phyloP scores from a whole-genome alignment of 192 early-diverging fungal genomes.

The Lunasporangiospora selenospora region DNA sequence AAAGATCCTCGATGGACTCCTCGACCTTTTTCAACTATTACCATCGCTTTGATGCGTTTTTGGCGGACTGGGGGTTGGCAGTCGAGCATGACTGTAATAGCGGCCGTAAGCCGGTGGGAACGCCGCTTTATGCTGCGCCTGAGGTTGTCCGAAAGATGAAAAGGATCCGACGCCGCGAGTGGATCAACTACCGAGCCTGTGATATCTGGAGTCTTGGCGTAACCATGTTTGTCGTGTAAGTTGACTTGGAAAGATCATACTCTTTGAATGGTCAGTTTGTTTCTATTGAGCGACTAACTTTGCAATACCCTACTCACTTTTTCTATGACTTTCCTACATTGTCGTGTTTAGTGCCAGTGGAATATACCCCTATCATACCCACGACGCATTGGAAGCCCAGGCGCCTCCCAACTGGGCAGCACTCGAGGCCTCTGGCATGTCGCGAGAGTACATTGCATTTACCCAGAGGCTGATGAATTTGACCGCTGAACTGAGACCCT shows the following conservation, averaged over 20 bases:
- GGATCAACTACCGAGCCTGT: conserved; percentile 48
- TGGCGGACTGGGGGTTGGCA: conserved; percentile 44
- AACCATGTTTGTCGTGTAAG: conserved; percentile 51
- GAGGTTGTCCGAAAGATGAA: conserved; percentile 48
- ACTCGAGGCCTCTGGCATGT: conserved; percentile 44
- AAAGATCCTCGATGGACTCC: conserved; percentile 34
- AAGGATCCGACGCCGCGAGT: conserved; percentile 34
- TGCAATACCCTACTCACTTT: background rate
- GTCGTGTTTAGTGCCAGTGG: conserved; percentile 26
- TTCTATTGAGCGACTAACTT: background rate
- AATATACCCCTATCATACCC: conserved; percentile 44
- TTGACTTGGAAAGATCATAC: too few relatives aligned
- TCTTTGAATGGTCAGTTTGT: too few relatives aligned
- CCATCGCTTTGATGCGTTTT: conserved; percentile 36
- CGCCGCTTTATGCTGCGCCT: conserved; percentile 37
- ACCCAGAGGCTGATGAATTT: conserved; percentile 44
- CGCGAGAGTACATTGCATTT: conserved; percentile 40
- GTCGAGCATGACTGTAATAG: conserved; percentile 42
- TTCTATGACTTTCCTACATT: background rate
- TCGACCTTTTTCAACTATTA: conserved; percentile 34
- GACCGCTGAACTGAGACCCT: conserved; percentile 38
- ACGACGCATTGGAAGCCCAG: conserved; percentile 42
- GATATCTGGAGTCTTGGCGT: conserved; percentile 50
- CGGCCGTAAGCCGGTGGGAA: conserved; percentile 38
- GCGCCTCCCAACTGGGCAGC: conserved; percentile 44